A percentile compares a stretch with the other conserved stretches of the same genome.
phyloP scores from a whole-genome alignment of 768 basidiomycete species.

The Russula abietina region DNA sequence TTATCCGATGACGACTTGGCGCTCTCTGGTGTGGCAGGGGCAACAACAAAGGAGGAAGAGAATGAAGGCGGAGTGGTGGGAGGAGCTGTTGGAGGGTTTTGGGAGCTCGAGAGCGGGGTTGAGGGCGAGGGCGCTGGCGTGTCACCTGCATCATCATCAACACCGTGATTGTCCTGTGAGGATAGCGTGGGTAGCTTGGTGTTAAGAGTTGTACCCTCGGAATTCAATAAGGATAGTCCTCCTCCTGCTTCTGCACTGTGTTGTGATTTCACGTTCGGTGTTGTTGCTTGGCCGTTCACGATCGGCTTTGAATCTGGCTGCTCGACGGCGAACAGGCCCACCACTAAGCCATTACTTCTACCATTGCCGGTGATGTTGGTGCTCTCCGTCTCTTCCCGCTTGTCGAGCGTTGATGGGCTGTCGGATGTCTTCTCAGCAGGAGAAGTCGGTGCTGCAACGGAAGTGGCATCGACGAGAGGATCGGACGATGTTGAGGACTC shows the following conservation, averaged over 20 bases:
- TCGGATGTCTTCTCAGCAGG: neutral
- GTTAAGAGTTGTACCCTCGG: neutral
- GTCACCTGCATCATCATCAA: neutral
- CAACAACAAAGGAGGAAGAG: neutral
- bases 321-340: neutral
- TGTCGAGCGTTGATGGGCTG: neutral
- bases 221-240: neutral
- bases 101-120: slow-evolving; percentile 12
- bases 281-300: slow-evolving; percentile 1
- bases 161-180: neutral
- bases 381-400: neutral
- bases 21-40: neutral
- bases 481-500: slow-evolving; percentile 8
- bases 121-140: slow-evolving; percentile 1
- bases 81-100: slow-evolving; percentile 3
- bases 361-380: neutral
- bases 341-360: neutral
- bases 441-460: neutral
- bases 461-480: neutral
- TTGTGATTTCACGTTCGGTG: neutral
- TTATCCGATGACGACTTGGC: slow-evolving; percentile 13
- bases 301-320: neutral
- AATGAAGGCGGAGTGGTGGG: neutral
- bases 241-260: neutral
- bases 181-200: neutral